These are phyloP conservation scores for Murraya koenigii DNA, from an alignment of 345 rosid genomes.

Conservation along the genomic window DNA sequence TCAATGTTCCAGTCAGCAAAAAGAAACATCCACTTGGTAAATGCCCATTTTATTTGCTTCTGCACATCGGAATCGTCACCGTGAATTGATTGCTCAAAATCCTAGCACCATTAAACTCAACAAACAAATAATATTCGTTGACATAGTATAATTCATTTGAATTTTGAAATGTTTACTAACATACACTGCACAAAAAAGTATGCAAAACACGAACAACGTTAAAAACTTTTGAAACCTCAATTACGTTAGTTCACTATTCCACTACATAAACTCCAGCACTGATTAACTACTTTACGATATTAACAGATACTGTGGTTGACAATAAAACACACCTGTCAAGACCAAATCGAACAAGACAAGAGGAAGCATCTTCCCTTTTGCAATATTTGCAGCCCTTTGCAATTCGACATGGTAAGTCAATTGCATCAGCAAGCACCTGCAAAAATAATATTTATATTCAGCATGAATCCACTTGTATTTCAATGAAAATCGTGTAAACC, in stretches of 20 bases:
- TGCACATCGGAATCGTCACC: not conserved
- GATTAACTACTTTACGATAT: not conserved
- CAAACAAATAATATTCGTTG: not conserved
- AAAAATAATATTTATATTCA: slow-evolving; percentile 20
- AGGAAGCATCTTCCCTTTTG: slow-evolving; percentile 79
- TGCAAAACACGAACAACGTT: not conserved
- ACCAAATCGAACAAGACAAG: slow-evolving; percentile 96
- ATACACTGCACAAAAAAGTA: not conserved
- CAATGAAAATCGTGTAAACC: slow-evolving; percentile 1
- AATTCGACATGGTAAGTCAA: slow-evolving; percentile 97
- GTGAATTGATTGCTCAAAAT: slow-evolving; percentile 3
- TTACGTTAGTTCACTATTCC: not conserved
- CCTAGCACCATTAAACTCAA: not conserved
- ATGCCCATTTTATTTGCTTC: not conserved
- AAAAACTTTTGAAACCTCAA: not conserved
- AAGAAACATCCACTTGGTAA: not conserved
- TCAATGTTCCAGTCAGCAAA: not conserved
- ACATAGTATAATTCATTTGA: not conserved
- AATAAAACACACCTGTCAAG: slow-evolving; percentile 64
- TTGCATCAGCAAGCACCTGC: slow-evolving; percentile 89
- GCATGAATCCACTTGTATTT: slow-evolving; percentile 2
- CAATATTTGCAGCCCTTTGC: slow-evolving; percentile 98
- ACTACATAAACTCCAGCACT: not conserved
- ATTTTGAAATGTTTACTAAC: not conserved
- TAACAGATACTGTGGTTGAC: not conserved